Base-by-base conservation (phyloP, 2,329 filamentous ascomycete species). In the Ophiocordyceps robertsii region DNA sequence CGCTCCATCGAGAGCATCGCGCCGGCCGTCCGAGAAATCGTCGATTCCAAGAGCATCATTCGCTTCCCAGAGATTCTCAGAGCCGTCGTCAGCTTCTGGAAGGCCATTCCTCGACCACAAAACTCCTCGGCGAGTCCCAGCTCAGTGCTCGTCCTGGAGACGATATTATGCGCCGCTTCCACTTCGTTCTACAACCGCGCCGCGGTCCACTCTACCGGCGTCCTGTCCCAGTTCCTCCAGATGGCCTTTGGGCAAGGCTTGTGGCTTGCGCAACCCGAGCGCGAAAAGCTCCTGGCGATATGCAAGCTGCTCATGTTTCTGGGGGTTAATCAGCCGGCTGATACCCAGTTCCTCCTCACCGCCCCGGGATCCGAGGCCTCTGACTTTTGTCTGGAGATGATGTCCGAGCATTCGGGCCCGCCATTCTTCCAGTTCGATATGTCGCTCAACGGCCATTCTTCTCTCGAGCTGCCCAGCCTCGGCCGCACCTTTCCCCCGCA, bases 351-450 rank as follows among this genome's bases (percentile, higher is more conserved):
- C 46, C 70, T 98, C 29, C 59, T 81, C 32, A 67, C 70, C 12
- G 69, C 66, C 27, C 61, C 71, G 9, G 70, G 73, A 2, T 51
- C 69, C 7, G 64, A 66, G 39, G 70, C 75, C 1, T 72, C 84
- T 12, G 75, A 82, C 40, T 92, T 94, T 54, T 76, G 71, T 48
- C 67, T 94, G 17, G 73, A 79, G 41, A 82, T 84, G 57, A 76
- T 93, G 49, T 78, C 80, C 48, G 72, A 72, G 39, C 87, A 90
- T 45, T 80, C 82, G 49, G 76, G 79, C 13, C 87, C 92, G 6
- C 77, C 89, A 0, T 89, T 85, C 58, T 83, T 98, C 51, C 88
- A 96, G 52, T 96, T 98, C 61, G 92, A 98, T 58, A 70, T 98
- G 19, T 92, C 88, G 1, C 66, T 87, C 14, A 74, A 88, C 58